A percentile compares a stretch with the other conserved stretches of the same genome.
phyloP scores from a whole-genome alignment of 108 stramenopile genomes.

The Cyclotella choctawhatcheeana region DNA sequence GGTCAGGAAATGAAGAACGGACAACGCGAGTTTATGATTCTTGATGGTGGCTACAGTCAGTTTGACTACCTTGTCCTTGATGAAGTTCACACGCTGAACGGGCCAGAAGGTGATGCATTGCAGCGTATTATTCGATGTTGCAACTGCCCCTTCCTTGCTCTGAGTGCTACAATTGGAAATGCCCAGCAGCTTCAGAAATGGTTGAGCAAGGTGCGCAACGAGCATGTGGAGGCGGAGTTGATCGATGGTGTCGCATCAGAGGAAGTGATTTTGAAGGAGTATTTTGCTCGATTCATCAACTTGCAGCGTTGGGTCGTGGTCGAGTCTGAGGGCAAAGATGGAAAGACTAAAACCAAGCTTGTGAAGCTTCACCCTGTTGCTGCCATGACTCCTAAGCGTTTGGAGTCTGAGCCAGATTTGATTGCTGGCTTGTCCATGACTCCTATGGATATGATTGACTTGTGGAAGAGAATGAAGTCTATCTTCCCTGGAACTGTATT shows the following conservation, averaged over 20 bases:
- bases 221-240: conserved; percentile 72
- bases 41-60: conserved; percentile 95
- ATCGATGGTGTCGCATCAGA: conserved; percentile 75
- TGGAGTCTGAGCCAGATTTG: conserved; percentile 74
- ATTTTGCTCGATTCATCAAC: conserved; percentile 96
- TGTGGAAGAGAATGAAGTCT: conserved; percentile 88
- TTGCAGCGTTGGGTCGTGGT: conserved; percentile 96
- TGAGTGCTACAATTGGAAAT: conserved; percentile 99
- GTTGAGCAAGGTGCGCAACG: conserved; percentile 90
- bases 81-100: conserved; percentile 98
- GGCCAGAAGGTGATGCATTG: conserved; percentile 97
- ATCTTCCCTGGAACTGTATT: conserved; percentile 86
- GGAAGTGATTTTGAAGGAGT: conserved; percentile 88
- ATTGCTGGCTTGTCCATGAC: conserved; percentile 93
- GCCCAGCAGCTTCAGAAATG: conserved; percentile 92
- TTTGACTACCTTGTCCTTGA: conserved; percentile 98
- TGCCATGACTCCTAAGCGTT: conserved; percentile 91
- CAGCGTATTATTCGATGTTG: conserved; percentile 95
- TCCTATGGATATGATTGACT: conserved; percentile 92
- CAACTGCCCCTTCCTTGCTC: conserved; percentile 95
- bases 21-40: conserved; percentile 93
- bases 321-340: conserved; percentile 83
- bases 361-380: conserved; percentile 95
- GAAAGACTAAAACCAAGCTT: conserved; percentile 76
- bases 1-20: conserved; percentile 95